Percentiles rank a stretch among this genome's conserved stretches.
phyloP scores from a whole-genome alignment of 139 green algal species.

The Auxenochlorella pyrenoidosa region DNA sequence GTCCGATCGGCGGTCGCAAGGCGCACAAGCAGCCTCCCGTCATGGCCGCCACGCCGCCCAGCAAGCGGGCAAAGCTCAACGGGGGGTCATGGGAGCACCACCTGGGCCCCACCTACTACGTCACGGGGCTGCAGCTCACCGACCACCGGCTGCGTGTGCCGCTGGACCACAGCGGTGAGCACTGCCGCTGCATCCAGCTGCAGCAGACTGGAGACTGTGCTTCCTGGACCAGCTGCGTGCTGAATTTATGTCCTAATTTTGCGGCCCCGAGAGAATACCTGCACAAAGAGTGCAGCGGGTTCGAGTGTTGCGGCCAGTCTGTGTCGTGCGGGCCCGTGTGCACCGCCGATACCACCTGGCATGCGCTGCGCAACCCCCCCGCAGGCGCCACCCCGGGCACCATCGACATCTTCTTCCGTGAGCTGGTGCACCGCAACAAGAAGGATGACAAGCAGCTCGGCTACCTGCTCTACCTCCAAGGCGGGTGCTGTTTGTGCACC shows the following conservation, averaged over 20 bases:
- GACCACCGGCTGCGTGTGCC: conserved; percentile 74
- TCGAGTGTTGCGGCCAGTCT: not conserved
- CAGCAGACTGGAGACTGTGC: not conserved
- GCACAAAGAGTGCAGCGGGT: too few species aligned
- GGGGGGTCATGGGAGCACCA: conserved; percentile 23
- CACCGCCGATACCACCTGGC: not conserved
- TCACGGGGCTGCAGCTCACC: conserved; percentile 69
- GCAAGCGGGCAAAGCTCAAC: conserved; percentile 9
- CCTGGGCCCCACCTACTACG: conserved; percentile 27
- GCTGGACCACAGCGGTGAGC: conserved; percentile 70
- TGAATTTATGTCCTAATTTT: not conserved
- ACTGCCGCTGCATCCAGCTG: too few species aligned
- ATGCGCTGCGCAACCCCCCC: too few species aligned
- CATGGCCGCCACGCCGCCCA: not conserved
- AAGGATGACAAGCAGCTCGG: conserved; percentile 51
- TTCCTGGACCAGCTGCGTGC: too few species aligned
- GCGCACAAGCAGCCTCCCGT: not conserved
- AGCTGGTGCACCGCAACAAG: conserved; percentile 70
- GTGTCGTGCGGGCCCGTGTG: not conserved
- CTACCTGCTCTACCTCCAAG: conserved; percentile 90
- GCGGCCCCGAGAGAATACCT: not conserved
- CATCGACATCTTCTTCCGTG: conserved; percentile 84
- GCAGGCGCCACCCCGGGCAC: conserved; percentile 37
- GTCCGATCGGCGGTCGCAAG: too few species aligned
- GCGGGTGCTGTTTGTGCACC: conserved; percentile 32